Evolutionary conservation across 441 rosid genomes (phyloP), one percentile per base, ranked within the genome.

Genomic region (Flueggea neowawraea): DNA sequence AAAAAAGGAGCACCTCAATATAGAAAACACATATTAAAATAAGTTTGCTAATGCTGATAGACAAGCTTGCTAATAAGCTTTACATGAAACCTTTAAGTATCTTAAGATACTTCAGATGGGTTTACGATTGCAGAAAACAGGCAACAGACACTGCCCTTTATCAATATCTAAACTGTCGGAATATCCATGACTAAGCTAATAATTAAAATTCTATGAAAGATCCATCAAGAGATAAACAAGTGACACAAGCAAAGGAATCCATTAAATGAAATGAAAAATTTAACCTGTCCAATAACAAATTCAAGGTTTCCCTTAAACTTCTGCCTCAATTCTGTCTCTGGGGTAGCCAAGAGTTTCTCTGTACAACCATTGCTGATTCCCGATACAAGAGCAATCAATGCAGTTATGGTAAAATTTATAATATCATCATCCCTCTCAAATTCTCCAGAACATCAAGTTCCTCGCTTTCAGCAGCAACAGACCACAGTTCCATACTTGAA

Each of bases 311-410:
- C 97, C 83, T 94, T 89, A 55, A 94, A 94, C 67, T 77, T 81
- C 52, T 69, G 74, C 63, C 75, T 84, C 78, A 91, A 53, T 53
- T 82, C 80, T 47, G 39, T 61, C 74, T 82, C 78, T 52, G 85
- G 77, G 0, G 65, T 60, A 6, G 69, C 75, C 71, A 91, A 55
- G 57, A 91, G 79, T 66, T 75, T 80, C 61, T 80, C 77, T 5
- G 88, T 78, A 65, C 85, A 82, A 47, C 90, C 97, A 66, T 94
- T 94, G 60, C 88, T 82, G 69, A 91, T 89, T 56, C 92, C 97
- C 7, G 96, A 94, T 17, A 94, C 92, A 15, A 87, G 65, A 75
- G 99, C 92, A 76, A 94, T 67, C 76, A 94, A 72, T 51, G 96
- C 90, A 10, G 97, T 91, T 1, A 97, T 89, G 64, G 89, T 96